Percentiles rank a stretch among this genome's conserved stretches.
These are phyloP conservation scores for Amesomyces nigricolor DNA, from an alignment of 2,329 filamentous ascomycete genomes.

Conservation along the genomic window DNA sequence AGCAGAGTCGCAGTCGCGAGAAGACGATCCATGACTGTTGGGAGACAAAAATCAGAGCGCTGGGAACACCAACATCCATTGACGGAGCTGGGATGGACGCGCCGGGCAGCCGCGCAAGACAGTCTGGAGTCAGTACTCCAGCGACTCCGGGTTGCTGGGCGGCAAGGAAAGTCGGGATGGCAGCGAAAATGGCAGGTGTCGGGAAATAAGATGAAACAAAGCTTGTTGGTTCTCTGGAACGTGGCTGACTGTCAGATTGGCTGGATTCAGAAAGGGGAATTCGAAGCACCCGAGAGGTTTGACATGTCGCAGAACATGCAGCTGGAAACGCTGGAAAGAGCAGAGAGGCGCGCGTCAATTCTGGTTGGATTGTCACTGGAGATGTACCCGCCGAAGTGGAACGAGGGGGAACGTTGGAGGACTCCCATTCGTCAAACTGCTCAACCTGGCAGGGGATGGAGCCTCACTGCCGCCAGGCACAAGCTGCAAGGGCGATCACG, in stretches of 20 bases:
- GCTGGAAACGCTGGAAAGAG: not conserved
- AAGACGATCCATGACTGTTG: not conserved
- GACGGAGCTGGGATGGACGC: not conserved
- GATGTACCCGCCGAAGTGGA: not conserved
- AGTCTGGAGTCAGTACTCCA: not conserved
- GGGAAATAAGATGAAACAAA: constrained; percentile 22
- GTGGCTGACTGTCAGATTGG: constrained; percentile 19
- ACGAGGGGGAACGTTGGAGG: not conserved
- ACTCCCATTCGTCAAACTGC: constrained; percentile 3
- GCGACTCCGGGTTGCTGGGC: too few species aligned
- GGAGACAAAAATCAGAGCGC: not conserved
- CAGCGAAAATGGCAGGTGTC: constrained; percentile 5
- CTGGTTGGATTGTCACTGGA: not conserved
- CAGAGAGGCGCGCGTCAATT: constrained; percentile 25
- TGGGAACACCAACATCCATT: not conserved
- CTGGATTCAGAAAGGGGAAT: not conserved
- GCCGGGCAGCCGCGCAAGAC: constrained; percentile 5
- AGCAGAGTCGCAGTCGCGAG: constrained; percentile 13
- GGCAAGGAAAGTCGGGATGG: not conserved
- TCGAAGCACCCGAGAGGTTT: not conserved
- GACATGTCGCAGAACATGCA: not conserved
- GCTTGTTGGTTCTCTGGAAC: constrained; percentile 8
- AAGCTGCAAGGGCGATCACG: not conserved
- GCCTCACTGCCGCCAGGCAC: too few species aligned
- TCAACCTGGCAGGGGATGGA: not conserved